phyloP scores from a whole-genome alignment of 1,139 yeast species.

The Saccharomyces hybrid region DNA sequence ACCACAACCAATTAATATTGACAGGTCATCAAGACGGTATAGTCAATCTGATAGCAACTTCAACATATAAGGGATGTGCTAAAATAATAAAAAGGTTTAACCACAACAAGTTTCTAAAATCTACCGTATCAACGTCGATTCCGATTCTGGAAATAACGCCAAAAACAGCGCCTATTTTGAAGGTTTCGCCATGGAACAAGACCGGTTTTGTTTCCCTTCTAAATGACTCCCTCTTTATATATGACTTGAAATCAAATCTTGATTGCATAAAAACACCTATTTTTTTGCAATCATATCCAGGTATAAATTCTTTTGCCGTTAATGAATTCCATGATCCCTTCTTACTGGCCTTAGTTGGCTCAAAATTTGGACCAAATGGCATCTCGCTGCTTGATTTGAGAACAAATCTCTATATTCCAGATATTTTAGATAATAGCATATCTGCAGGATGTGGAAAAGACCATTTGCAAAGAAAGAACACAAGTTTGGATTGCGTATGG shows the following conservation, averaged over 20 bases:
- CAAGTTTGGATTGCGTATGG: conserved; percentile 21
- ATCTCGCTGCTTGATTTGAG: conserved; percentile 22
- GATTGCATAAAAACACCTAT: conserved; percentile 15
- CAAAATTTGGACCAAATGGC: conserved; percentile 21
- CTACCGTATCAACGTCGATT: conserved; percentile 3
- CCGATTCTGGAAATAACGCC: conserved; percentile 1
- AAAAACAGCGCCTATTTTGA: conserved; percentile 18
- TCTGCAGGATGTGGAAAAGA: neutral
- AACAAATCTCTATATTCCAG: conserved; percentile 17
- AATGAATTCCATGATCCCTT: conserved; percentile 14
- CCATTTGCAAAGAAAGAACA: neutral
- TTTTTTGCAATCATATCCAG: conserved; percentile 20
- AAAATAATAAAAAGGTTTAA: conserved; percentile 23
- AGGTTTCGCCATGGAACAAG: conserved; percentile 16
- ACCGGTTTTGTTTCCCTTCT: conserved; percentile 22
- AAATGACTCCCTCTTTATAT: conserved; percentile 26
- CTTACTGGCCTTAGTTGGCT: conserved; percentile 21
- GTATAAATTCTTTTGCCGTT: conserved; percentile 19
- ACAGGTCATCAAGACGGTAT: conserved; percentile 27
- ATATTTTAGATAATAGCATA: conserved; percentile 3
- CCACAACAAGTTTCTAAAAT: conserved; percentile 20
- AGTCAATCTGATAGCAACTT: conserved; percentile 25
- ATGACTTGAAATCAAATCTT: conserved; percentile 15
- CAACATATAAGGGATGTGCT: conserved; percentile 18
- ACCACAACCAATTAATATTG: conserved; percentile 17